Conservation (phyloP, 176 grass and related monocot species). For the Pharus latifolius region DNA sequence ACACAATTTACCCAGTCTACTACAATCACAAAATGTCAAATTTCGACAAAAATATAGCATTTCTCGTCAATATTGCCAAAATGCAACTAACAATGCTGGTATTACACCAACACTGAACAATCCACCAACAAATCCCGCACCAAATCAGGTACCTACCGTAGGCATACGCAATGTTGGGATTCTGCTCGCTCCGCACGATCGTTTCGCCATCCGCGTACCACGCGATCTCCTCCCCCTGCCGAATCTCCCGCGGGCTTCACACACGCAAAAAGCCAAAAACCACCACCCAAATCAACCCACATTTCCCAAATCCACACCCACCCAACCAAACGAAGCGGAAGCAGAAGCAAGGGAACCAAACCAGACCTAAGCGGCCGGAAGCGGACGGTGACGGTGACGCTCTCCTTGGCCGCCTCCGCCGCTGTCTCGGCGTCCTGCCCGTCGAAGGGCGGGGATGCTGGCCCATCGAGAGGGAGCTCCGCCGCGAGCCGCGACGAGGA, state of each 20-base stretch:
- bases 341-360: not conserved
- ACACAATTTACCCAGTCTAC: not conserved
- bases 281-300: not conserved
- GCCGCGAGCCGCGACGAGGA: constrained; percentile 8
- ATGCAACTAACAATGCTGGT: not conserved
- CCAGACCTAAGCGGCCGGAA: constrained; percentile 75
- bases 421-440: not conserved
- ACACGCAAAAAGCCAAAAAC: not conserved
- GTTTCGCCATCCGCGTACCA: constrained; percentile 76
- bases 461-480: constrained; percentile 17
- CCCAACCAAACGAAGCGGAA: not conserved
- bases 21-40: not conserved
- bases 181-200: constrained; percentile 51
- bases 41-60: not conserved
- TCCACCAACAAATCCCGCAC: not conserved
- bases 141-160: constrained; percentile 48
- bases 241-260: constrained; percentile 62
- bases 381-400: constrained; percentile 69
- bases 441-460: not conserved
- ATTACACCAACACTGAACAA: not conserved
- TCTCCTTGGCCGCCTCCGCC: constrained; percentile 47
- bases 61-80: too few relatives aligned
- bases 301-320: constrained; percentile 17
- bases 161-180: constrained; percentile 48
- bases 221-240: constrained; percentile 64